Conservation (phyloP, 768 basidiomycete genomes). For the Russula sp. region DNA sequence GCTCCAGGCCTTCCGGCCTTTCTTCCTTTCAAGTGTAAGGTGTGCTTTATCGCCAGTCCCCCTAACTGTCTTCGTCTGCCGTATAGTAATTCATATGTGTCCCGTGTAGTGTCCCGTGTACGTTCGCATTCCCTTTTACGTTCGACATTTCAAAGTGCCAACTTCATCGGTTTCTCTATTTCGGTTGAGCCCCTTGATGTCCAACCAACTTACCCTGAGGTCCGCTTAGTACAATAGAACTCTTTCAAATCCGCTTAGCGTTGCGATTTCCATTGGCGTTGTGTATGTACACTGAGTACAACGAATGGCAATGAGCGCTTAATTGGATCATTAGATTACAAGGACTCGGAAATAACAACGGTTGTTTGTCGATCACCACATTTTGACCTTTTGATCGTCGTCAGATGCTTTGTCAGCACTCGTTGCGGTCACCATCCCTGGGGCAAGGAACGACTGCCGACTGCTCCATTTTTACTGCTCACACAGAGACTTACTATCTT, state of each 20-base stretch:
- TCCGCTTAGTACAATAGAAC: not conserved
- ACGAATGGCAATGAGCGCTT: not conserved
- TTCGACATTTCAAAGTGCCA: not conserved
- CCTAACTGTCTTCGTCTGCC: constrained; percentile 14
- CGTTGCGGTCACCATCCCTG: not conserved
- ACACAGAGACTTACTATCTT: too few species aligned
- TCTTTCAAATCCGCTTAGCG: not conserved
- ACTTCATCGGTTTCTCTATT: not conserved
- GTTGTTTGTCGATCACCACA: not conserved
- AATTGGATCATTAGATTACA: not conserved
- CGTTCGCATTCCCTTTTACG: constrained; percentile 8
- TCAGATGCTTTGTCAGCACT: constrained; percentile 11
- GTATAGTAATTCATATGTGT: not conserved
- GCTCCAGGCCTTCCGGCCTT: not conserved
- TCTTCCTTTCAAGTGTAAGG: not conserved
- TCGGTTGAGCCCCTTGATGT: constrained; percentile 8
- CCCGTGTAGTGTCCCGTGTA: not conserved
- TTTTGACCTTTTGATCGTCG: not conserved
- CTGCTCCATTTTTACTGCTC: too few species aligned
- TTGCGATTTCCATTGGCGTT: not conserved
- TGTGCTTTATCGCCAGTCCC: not conserved
- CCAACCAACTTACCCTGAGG: not conserved
- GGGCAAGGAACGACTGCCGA: not conserved
- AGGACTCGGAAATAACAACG: constrained; percentile 4
- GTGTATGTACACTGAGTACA: not conserved